Base-by-base conservation (phyloP, 2,329 filamentous ascomycete genomes). In the Botrytis fabae region DNA sequence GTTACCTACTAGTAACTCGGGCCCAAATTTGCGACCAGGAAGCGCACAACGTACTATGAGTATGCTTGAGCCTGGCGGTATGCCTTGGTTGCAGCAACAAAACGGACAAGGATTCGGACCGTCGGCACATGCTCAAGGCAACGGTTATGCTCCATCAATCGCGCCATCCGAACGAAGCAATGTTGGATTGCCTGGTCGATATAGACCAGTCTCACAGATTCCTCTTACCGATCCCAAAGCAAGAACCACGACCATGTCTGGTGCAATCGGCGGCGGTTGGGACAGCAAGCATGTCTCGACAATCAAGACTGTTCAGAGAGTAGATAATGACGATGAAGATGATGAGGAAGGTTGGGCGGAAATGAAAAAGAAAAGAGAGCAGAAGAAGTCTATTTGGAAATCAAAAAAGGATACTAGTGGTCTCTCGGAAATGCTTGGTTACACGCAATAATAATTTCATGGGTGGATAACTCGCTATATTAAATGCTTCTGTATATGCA, bases 161-260 rank as follows among this genome's bases (percentile, higher is more conserved):
- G 95, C 96, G 3, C 96, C 96, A 1, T 97, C 94, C 8, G 96
- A 98, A 84, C 92, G 96, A 75, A 98, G 95, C 85, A 98, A 97
- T 81, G 85, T 98, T 75, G 96, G 96, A 25, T 87, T 97, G 70
- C 94, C 96, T 14, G 91, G 93, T 46, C 90, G 96, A 62, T 99
- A 99, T 83, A 89, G 96, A 63, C 94, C 96, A 1, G 95, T 98
- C 0, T 94, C 93, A 0, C 91, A 92, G 60, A 85, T 87, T 71
- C 85, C 84, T 12, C 80, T 82, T 5, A 59, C 72, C 16, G 75
- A 79, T 76, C 82, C 75, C 78, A 81, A 78, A 76, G 81, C 78
- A 46, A 63, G 79, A 75, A 75, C 80, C 57, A 74, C 79, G 38
- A 77, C 77, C 73, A 78, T 81, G 77, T 79, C 78, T n/a, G 79